Percentiles rank a stretch among this genome's conserved stretches.
phyloP scores from a whole-genome alignment of 495 filamentous ascomycete species.

The Hypoxylon fragiforme region DNA sequence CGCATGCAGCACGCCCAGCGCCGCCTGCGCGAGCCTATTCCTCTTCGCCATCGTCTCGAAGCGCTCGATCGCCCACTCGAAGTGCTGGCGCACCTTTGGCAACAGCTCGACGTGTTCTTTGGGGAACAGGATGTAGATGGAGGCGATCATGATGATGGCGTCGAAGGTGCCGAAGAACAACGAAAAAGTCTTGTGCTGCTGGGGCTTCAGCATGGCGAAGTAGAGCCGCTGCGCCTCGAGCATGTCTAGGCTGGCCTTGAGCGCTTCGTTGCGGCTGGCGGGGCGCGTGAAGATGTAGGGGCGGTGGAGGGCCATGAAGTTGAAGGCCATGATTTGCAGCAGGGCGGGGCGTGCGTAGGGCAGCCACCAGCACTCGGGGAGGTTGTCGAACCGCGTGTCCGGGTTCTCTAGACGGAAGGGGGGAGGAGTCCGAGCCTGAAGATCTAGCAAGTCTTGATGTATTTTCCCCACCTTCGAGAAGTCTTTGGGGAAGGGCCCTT shows the following conservation, averaged over 20 bases:
- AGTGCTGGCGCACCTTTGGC: conserved; percentile 51
- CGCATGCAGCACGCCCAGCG: conserved; percentile 54
- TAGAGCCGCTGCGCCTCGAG: conserved; percentile 56
- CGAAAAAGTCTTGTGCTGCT: conserved; percentile 58
- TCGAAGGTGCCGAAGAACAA: conserved; percentile 64
- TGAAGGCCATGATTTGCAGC: conserved; percentile 52
- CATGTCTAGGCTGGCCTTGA: conserved; percentile 59
- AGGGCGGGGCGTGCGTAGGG: conserved; percentile 50
- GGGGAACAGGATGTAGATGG: conserved; percentile 60
- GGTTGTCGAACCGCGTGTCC: conserved; percentile 57
- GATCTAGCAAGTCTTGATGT: conserved; percentile 52
- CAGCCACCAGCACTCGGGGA: conserved; percentile 57
- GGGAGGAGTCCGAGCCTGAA: conserved; percentile 53
- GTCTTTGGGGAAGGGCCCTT: conserved; percentile 55
- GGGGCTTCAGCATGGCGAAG: conserved; percentile 52
- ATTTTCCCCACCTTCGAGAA: conserved; percentile 57
- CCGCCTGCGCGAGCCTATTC: conserved; percentile 56
- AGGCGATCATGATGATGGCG: conserved; percentile 62
- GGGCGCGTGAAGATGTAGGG: conserved; percentile 64
- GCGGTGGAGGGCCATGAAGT: conserved; percentile 63
- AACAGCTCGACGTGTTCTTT: conserved; percentile 48
- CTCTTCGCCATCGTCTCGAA: conserved; percentile 54
- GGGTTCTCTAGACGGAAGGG: conserved; percentile 57
- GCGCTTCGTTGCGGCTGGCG: conserved; percentile 53
- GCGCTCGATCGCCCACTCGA: conserved; percentile 56